Base-by-base conservation (phyloP, 257 asterid species). In the Salvia miltiorrhiza region DNA sequence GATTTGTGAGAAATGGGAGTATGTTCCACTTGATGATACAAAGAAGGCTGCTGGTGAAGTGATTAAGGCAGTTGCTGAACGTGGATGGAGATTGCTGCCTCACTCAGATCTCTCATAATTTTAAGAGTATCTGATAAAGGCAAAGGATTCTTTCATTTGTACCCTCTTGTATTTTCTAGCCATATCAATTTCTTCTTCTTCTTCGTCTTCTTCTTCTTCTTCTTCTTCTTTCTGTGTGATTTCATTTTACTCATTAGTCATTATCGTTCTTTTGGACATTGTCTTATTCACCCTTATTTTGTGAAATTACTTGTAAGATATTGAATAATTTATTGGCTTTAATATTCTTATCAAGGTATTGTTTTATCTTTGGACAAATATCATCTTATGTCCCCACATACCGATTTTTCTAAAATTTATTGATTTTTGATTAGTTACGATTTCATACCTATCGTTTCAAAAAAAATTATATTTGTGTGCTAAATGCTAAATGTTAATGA, bases 1-100 rank as follows among this genome's bases (percentile, higher is more conserved):
- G 96, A 80, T 89, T 41, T 70, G 79, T 35, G 91, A 84, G 43
- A 78, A 71, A 23, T 91, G 97, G 97, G 71, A 65, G 55, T 91
- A 88, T 66, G 33, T 79, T 72, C 95, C 96, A 54, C 87, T 88
- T 40, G 66, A 81, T 63, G 97, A 89, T 75, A 79, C 81, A n/a
- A 67, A 80, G 74, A 86, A 71, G 64, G 96, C 93, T 45, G 96
- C 96, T 14, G 81, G 47, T 52, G 88, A 76, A 65, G 89, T 91
- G 73, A 79, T 76, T 10, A 73, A 76, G 53, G 90, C 90, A 63
- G 81, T 85, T 24, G 87, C 82, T 0, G 82, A 77, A 48, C 84
- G 86, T 37, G 87, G 96, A 19, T 89, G 93, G 90, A 80, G 78
- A 64, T 73, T 90, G 80, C 73, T 65, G 73, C 76, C 83, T 20